phyloP scores from a whole-genome alignment of 2,329 filamentous ascomycete genomes.

The Bipolaris zeicola region DNA sequence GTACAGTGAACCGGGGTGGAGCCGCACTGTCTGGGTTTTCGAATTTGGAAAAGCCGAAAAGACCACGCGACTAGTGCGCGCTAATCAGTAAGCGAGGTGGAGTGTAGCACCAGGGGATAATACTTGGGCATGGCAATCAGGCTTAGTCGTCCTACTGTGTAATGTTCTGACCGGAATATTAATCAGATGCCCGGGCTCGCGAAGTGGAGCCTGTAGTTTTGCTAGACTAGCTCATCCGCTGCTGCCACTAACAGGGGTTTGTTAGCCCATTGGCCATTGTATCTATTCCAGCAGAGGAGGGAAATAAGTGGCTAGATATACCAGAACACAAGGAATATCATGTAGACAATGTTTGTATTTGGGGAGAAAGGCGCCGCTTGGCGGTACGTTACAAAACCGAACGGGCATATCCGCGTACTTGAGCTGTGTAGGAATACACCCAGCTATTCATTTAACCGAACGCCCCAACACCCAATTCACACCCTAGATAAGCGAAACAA shows the following conservation, averaged over 20 bases:
- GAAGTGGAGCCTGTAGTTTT: not conserved
- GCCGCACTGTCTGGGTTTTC: conserved; percentile 18
- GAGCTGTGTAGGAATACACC: not conserved
- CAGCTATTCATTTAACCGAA: not conserved
- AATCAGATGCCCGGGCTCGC: not conserved
- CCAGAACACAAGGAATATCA: not conserved
- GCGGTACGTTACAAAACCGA: not conserved
- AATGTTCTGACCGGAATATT: not conserved
- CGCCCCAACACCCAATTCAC: not conserved
- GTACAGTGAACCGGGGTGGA: conserved; percentile 15
- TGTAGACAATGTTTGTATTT: not conserved
- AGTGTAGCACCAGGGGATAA: conserved; percentile 8
- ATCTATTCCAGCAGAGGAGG: not conserved
- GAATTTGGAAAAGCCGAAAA: conserved; percentile 23
- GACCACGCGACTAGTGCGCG: conserved; percentile 26
- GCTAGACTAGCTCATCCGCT: not conserved
- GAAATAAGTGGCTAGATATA: not conserved
- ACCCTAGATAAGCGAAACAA: not conserved
- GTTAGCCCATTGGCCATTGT: not conserved
- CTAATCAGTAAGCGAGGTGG: conserved; percentile 27
- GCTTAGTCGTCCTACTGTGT: not conserved
- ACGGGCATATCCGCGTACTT: not conserved
- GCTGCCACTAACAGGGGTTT: not conserved
- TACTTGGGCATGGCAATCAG: not conserved
- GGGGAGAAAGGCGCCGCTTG: not conserved